phyloP scores from a whole-genome alignment of 2,329 filamentous ascomycete species.

The Hypomyces rosellus region DNA sequence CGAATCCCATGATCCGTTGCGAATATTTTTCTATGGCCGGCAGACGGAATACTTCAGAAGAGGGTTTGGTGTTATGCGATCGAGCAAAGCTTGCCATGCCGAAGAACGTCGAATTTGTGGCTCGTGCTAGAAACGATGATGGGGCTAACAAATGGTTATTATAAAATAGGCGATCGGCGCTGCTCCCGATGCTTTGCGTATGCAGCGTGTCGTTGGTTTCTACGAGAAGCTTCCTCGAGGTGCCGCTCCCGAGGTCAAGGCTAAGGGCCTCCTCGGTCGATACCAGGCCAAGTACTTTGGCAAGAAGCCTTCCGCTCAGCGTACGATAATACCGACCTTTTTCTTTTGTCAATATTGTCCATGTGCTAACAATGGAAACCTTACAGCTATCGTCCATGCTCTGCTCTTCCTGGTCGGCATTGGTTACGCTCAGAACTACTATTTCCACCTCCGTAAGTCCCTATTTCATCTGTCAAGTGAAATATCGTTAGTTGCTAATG shows the following conservation, averaged over 20 bases:
- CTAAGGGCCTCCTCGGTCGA: conserved; percentile 75
- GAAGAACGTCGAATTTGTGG: not conserved
- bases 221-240: conserved; percentile 98
- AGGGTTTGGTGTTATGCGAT: not conserved
- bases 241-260: conserved; percentile 73
- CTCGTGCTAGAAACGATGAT: conserved; percentile 9
- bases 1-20: not conserved
- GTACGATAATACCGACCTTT: conserved; percentile 49
- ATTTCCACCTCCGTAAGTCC: conserved; percentile 95
- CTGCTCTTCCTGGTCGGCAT: conserved; percentile 71
- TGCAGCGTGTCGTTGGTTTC: conserved; percentile 97
- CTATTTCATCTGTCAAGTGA: not conserved
- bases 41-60: not conserved
- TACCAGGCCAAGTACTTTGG: conserved; percentile 94
- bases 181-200: conserved; percentile 91
- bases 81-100: not conserved
- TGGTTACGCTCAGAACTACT: conserved; percentile 98
- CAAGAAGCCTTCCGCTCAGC: conserved; percentile 81
- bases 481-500: not conserved
- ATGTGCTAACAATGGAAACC: conserved; percentile 17
- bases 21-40: conserved; percentile 2
- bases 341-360: not conserved
- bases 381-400: conserved; percentile 76
- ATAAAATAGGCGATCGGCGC: conserved; percentile 75
- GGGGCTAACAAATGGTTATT: conserved; percentile 8